Evolutionary conservation across 768 basidiomycete genomes (phyloP), one percentile per base, ranked within the genome.

Genomic region (Inosperma sp.): DNA sequence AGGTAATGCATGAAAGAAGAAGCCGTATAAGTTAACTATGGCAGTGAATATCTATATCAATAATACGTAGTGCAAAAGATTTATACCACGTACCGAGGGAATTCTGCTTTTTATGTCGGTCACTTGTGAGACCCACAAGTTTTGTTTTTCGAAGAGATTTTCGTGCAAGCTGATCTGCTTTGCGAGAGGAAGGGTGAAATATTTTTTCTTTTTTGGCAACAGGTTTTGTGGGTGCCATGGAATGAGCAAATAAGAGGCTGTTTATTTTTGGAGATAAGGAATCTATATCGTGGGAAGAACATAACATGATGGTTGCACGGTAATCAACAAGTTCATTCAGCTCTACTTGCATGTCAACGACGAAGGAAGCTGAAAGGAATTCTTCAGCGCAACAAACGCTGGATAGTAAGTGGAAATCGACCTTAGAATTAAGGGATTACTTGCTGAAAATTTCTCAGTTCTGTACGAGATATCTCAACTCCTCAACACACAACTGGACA

Each of bases 381-480:
- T 71, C 71, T 30, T 81, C 83, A 52, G 84, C 84, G 7, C 81
- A 84, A 56, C 78, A 84, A 57, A 86, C 84, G 4, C 73, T 86
- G 8, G 84, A 86, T 58, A 84, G 84, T 84, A 29, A 36, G 50
- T 60, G 53, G 83, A 76, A 36, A 22, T 12, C 17, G 12, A 33
- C 21, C 19, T 40, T 37, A 14, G 16, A 30, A n/a, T 26, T 17
- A 2, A 12, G 23, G 27, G 23, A 3, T n/a, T 21, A 17, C 25
- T 21, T 19, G 25, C 29, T 26, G n/a, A n/a, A 10, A 10, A 9
- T 14, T 41, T 17, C 6, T 44, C 56, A 95, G 93, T 87, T 56
- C 75, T 95, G 21, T 78, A 84, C 61, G 91, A 93, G 53, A 88
- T 95, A 49, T 92, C 93, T 16, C 89, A 93, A 68, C 69, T 94